phyloP scores from a whole-genome alignment of 108 stramenopile species.

The Skeletonema grethae region DNA sequence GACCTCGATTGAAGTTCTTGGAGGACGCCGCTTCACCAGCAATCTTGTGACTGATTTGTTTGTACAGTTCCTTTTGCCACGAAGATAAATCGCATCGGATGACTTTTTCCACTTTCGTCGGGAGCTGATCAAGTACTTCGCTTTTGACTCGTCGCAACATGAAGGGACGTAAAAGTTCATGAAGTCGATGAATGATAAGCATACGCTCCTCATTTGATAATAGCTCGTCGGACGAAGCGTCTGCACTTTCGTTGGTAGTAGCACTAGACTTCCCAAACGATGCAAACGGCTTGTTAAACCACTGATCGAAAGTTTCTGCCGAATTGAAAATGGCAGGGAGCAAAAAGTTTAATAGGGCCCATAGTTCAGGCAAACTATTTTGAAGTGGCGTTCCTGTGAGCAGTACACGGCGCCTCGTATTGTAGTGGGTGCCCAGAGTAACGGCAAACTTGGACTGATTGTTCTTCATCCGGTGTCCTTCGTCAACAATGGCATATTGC shows the following conservation, averaged over 20 bases:
- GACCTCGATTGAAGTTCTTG: constrained; percentile 61
- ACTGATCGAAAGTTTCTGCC: constrained; percentile 93
- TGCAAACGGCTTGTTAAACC: constrained; percentile 91
- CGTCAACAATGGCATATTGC: constrained; percentile 96
- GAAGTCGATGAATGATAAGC: constrained; percentile 75
- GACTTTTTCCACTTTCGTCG: constrained; percentile 91
- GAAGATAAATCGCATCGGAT: constrained; percentile 91
- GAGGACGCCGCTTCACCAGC: constrained; percentile 59
- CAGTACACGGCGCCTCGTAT: constrained; percentile 88
- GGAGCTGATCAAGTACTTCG: constrained; percentile 88
- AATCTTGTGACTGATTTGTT: constrained; percentile 70
- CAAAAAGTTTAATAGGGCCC: constrained; percentile 95
- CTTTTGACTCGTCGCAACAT: constrained; percentile 97
- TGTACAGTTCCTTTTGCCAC: constrained; percentile 94
- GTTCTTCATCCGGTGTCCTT: constrained; percentile 98
- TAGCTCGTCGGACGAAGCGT: constrained; percentile 58
- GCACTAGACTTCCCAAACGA: constrained; percentile 61
- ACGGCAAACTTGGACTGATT: constrained; percentile 94
- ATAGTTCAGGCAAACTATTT: constrained; percentile 95
- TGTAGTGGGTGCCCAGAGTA: constrained; percentile 90
- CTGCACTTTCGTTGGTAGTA: constrained; percentile 20
- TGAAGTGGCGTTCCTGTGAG: constrained; percentile 99
- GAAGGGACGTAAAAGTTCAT: constrained; percentile 97
- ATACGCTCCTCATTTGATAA: constrained; percentile 87
- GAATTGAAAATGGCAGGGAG: constrained; percentile 88